These are phyloP conservation scores for Cladosporium halotolerans DNA, from an alignment of 2,329 filamentous ascomycete species.

Conservation along the genomic window DNA sequence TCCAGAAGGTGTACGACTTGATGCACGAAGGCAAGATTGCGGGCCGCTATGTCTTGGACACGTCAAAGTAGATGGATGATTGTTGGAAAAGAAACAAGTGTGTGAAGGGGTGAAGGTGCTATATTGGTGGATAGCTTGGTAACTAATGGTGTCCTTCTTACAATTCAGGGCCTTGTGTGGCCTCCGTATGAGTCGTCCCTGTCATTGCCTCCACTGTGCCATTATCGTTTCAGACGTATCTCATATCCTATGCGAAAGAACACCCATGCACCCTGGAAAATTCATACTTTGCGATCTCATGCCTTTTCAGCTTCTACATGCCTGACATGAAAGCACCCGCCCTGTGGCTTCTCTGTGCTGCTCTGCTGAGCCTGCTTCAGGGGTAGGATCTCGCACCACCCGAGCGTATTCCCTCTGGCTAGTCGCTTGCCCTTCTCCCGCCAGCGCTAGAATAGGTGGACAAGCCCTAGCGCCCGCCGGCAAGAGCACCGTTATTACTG, in stretches of 20 bases:
- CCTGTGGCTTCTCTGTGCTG: background rate
- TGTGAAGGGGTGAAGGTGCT: background rate
- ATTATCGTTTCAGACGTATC: background rate
- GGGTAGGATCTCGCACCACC: background rate
- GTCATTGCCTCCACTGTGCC: background rate
- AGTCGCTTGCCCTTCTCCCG: background rate
- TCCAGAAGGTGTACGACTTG: conserved; percentile 72
- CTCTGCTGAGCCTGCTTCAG: background rate
- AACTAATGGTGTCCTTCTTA: background rate
- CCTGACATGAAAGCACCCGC: background rate
- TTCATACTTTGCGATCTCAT: background rate
- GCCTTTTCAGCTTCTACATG: background rate
- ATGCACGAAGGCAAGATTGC: conserved; percentile 62
- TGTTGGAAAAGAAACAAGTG: background rate
- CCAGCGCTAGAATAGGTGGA: background rate
- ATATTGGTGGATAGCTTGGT: background rate
- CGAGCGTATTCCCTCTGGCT: background rate
- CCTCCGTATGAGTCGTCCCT: background rate
- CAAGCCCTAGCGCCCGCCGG: background rate
- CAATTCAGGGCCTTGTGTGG: background rate
- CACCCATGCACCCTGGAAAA: background rate
- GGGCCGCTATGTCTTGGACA: conserved; percentile 76
- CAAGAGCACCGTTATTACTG: background rate
- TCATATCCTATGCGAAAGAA: background rate
- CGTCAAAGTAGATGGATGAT: conserved; percentile 47